phyloP scores from a whole-genome alignment of 257 asterid species.

The Handroanthus guayacan region DNA sequence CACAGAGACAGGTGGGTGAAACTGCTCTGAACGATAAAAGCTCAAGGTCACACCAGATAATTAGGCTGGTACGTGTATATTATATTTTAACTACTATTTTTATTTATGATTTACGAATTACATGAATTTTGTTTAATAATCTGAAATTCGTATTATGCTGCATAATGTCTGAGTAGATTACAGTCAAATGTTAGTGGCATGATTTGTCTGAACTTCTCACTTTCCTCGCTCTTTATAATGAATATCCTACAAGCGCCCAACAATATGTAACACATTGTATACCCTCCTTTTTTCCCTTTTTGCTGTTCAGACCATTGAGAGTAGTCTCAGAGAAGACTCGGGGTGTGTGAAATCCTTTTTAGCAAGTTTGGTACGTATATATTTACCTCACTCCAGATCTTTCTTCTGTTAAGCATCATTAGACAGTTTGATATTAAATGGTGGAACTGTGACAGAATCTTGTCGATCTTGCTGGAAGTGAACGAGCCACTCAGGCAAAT shows the following conservation, averaged over 20 bases:
- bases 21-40: slow-evolving; percentile 92
- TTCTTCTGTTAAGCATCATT: slow-evolving; percentile 25
- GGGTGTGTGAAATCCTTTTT: slow-evolving; percentile 77
- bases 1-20: slow-evolving; percentile 96
- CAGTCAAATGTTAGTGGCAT: not conserved
- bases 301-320: slow-evolving; percentile 71
- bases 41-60: slow-evolving; percentile 98
- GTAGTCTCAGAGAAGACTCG: slow-evolving; percentile 79
- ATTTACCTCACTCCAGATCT: slow-evolving; percentile 13
- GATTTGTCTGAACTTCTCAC: slow-evolving; percentile 1
- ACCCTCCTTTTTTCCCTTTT: slow-evolving; percentile 1
- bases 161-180: not conserved
- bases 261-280: slow-evolving; percentile 17
- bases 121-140: slow-evolving; percentile 13
- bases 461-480: slow-evolving; percentile 99
- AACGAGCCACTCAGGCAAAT: slow-evolving; percentile 84
- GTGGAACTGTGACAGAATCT: slow-evolving; percentile 66
- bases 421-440: slow-evolving; percentile 13
- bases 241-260: slow-evolving; percentile 10
- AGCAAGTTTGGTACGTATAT: slow-evolving; percentile 79
- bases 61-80: slow-evolving; percentile 72
- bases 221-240: not conserved
- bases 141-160: not conserved
- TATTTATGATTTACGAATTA: slow-evolving; percentile 5
- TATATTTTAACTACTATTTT: slow-evolving; percentile 10